Base-by-base conservation (phyloP, 116 monocot genomes). In the Iris pallida region DNA sequence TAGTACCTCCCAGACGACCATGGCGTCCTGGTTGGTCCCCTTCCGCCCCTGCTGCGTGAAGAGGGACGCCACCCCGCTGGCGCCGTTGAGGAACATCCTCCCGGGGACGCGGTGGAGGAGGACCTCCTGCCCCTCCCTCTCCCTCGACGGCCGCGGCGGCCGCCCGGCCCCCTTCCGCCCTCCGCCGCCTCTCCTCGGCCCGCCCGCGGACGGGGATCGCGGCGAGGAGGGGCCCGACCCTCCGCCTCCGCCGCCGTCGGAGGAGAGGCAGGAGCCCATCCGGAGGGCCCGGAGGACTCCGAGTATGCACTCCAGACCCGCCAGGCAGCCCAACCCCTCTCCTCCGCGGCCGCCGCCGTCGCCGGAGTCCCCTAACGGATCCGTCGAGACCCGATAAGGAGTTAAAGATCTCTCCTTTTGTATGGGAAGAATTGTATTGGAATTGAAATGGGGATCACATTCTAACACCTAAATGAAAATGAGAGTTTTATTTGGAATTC, bases 1-100 rank as follows among this genome's bases (percentile, higher is more conserved):
- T 41, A 9, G 18, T 41, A 89, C 89, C 89, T 89, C 89, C 89
- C 89, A 89, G 42, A 85, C 79, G 55, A 89, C 61, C 89, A 89
- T 89, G 64, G 89, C 89, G 45, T 89, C 89, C 77, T 89, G 85
- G 61, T 89, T 89, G 42, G 74, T 71, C 59, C 86, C 89, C 72
- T 89, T 89, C 82, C 45, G 80, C 10, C 89, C 89, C 64, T 82
- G 82, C 77, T 83, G 85, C 6, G 80, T 82, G 52, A 75, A 89
- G 8, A 85, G 52, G 5, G 79, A 89, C 12, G 82, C 85, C 3
- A 65, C 56, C 3, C 61, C 51, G 74, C 77, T 80, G 10, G 74
- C 69, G 10, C 89, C 89, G 70, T 80, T 82, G 9, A 58, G 52
- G 53, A 75, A 80, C 77, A 82, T 77, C 65, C 85, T 73, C 10